Evolutionary conservation across 371 early-diverging fungal species (phyloP).

Genomic region (Vairimorpha ceranae): DNA sequence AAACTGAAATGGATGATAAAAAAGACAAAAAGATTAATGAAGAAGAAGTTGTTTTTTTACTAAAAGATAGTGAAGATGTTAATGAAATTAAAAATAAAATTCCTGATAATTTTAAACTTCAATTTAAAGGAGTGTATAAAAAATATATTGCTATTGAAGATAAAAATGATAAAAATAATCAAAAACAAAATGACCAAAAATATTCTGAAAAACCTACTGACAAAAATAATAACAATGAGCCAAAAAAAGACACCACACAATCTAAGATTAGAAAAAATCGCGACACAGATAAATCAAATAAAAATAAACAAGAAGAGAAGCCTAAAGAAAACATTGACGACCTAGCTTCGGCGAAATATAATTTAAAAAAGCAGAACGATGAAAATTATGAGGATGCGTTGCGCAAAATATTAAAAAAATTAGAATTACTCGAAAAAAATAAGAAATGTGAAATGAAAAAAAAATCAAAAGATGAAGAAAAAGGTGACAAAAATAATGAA

Average conservation of each 20-base stretch:
- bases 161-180: background rate
- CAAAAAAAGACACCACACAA: background rate
- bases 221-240: background rate
- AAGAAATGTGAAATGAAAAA: background rate
- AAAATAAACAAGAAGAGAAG: too few species aligned
- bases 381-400: background rate
- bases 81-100: background rate
- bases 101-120: background rate
- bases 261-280: background rate
- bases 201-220: background rate
- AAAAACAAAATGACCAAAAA: background rate
- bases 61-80: conserved; percentile 6
- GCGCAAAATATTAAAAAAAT: background rate
- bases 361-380: background rate
- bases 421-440: background rate
- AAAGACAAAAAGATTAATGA: background rate
- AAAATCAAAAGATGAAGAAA: background rate
- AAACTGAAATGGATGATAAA: background rate
- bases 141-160: background rate
- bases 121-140: conserved; percentile 2
- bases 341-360: background rate
- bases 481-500: background rate
- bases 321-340: background rate
- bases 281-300: too few species aligned
- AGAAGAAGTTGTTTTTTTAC: background rate